A percentile compares a stretch with the other conserved stretches of the same genome.
phyloP scores from a whole-genome alignment of 176 grass and related monocot genomes.

The Zea luxurians region DNA sequence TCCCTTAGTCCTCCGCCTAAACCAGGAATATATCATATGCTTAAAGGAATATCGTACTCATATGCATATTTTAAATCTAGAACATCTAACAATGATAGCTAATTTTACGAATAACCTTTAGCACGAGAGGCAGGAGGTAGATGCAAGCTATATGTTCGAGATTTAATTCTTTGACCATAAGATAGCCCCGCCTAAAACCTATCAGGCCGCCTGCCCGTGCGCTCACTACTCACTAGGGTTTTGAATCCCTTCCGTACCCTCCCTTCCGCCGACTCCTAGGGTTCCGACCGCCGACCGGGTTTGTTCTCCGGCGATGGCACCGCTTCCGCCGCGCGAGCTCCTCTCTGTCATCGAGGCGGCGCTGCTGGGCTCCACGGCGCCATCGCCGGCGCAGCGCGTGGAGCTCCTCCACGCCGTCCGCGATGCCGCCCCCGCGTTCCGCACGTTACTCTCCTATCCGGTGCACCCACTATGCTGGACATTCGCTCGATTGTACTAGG shows the following conservation, averaged over 20 bases:
- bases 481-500: not conserved
- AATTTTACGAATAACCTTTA: no score
- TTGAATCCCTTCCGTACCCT: constrained; percentile 28
- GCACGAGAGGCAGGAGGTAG: no score
- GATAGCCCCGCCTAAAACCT: constrained; percentile 24
- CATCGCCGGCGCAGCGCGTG: constrained; percentile 77
- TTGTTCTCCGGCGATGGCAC: constrained; percentile 42
- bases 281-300: constrained; percentile 29
- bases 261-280: constrained; percentile 44
- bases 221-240: constrained; percentile 45
- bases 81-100: no score
- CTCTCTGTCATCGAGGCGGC: constrained; percentile 69
- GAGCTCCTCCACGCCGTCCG: constrained; percentile 87
- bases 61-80: no score
- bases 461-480: constrained; percentile 27
- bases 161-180: no score
- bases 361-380: constrained; percentile 63
- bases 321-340: constrained; percentile 56
- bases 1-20: no score
- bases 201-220: constrained; percentile 32
- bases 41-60: no score
- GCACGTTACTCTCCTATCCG: constrained; percentile 69
- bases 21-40: no score
- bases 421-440: constrained; percentile 57
- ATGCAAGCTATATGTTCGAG: no score